Percentiles rank a stretch among this genome's conserved stretches.
phyloP scores from a whole-genome alignment of 768 basidiomycete species.

The Serendipita vermifera region DNA sequence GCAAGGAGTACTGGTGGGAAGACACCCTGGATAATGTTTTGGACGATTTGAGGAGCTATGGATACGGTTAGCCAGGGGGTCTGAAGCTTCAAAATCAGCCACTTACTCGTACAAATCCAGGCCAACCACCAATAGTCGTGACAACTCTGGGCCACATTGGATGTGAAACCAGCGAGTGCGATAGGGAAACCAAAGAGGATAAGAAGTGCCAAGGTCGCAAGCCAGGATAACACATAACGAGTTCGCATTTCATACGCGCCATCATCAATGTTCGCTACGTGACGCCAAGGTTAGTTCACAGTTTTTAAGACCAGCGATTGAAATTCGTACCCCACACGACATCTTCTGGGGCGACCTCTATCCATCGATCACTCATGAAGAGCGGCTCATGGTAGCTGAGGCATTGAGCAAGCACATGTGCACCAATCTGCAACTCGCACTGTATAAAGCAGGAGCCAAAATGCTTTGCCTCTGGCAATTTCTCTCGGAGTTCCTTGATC shows the following conservation, averaged over 20 bases:
- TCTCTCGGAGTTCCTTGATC: slow-evolving; percentile 29
- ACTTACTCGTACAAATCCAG: slow-evolving; percentile 35
- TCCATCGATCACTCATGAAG: slow-evolving; percentile 46
- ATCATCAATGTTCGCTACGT: slow-evolving; percentile 16
- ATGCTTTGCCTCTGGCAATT: slow-evolving; percentile 33
- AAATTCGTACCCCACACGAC: slow-evolving; percentile 39
- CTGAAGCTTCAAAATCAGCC: neutral
- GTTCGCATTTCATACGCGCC: slow-evolving; percentile 39
- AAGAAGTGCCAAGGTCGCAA: slow-evolving; percentile 43
- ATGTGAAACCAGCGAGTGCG: slow-evolving; percentile 40
- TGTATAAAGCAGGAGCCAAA: slow-evolving; percentile 48
- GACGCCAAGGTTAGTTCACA: neutral
- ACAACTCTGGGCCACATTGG: neutral
- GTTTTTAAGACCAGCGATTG: slow-evolving; percentile 18
- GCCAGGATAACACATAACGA: slow-evolving; percentile 43
- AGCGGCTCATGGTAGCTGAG: slow-evolving; percentile 42
- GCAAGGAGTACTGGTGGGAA: slow-evolving; percentile 53
- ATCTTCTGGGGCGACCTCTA: slow-evolving; percentile 40
- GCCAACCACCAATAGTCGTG: slow-evolving; percentile 36
- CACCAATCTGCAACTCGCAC: slow-evolving; percentile 61
- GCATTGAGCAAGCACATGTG: slow-evolving; percentile 55
- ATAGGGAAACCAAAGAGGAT: slow-evolving; percentile 55
- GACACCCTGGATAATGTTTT: slow-evolving; percentile 51
- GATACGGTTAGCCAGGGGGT: no score
- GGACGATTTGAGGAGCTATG: slow-evolving; percentile 18